phyloP scores from a whole-genome alignment of 2,329 filamentous ascomycete genomes.

The Fusarium robinianum region DNA sequence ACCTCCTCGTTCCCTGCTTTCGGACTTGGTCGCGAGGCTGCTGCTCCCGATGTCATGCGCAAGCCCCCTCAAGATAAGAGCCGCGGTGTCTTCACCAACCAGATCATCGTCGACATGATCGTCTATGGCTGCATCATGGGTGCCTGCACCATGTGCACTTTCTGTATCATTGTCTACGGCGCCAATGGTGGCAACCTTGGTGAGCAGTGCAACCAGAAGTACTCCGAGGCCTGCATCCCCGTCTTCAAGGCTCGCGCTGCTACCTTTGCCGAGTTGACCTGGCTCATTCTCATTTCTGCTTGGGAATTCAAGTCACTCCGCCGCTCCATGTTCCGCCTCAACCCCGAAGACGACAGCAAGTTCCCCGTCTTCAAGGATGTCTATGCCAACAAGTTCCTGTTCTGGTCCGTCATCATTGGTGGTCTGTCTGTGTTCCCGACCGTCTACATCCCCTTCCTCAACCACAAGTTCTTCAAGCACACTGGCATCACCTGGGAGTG shows the following conservation, averaged over 20 bases:
- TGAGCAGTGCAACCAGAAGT: slow-evolving; percentile 64
- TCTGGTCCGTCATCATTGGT: slow-evolving; percentile 66
- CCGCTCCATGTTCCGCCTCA: slow-evolving; percentile 71
- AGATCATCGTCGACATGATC: slow-evolving; percentile 78
- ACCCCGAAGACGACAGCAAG: slow-evolving; percentile 54
- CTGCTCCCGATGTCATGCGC: slow-evolving; percentile 75
- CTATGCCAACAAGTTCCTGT: slow-evolving; percentile 71
- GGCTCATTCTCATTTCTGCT: slow-evolving; percentile 73
- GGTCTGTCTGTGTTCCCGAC: slow-evolving; percentile 67
- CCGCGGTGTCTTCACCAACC: slow-evolving; percentile 74
- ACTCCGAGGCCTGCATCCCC: slow-evolving; percentile 58
- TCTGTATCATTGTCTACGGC: slow-evolving; percentile 67
- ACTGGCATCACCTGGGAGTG: slow-evolving; percentile 75
- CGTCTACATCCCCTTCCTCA: slow-evolving; percentile 74
- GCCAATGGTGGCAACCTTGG: slow-evolving; percentile 61
- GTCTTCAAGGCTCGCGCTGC: slow-evolving; percentile 74
- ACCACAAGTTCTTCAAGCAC: slow-evolving; percentile 74
- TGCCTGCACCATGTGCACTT: slow-evolving; percentile 66
- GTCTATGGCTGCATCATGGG: slow-evolving; percentile 82
- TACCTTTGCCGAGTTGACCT: slow-evolving; percentile 74
- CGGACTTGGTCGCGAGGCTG: slow-evolving; percentile 79
- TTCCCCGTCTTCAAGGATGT: slow-evolving; percentile 65
- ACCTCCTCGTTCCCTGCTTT: slow-evolving; percentile 88
- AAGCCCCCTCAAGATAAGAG: slow-evolving; percentile 74
- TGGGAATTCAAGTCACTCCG: slow-evolving; percentile 79